phyloP scores from a whole-genome alignment of 2,329 filamentous ascomycete species.

The Aspergillus pseudoterreus region DNA sequence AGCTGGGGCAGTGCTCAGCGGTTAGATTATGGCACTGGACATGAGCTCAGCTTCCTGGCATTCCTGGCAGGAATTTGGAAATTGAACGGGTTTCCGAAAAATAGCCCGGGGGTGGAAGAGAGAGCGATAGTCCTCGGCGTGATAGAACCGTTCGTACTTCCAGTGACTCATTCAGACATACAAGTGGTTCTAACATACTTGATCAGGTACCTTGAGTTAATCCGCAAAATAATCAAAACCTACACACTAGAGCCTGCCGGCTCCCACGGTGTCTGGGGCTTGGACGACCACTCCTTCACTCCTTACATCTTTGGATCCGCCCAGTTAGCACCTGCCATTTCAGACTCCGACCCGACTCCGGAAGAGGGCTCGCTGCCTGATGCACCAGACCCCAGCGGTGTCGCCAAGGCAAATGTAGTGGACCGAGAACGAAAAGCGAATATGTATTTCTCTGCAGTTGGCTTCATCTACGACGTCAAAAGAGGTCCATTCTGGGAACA shows the following conservation, averaged over 20 bases:
- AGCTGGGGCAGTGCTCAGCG: slow-evolving; percentile 84
- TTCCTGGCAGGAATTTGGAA: slow-evolving; percentile 92
- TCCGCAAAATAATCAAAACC: slow-evolving; percentile 78
- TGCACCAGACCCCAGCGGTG: slow-evolving; percentile 67
- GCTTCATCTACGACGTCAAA: slow-evolving; percentile 97
- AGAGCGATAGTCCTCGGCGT: slow-evolving; percentile 76
- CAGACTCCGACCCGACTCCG: slow-evolving; percentile 60
- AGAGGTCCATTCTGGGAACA: slow-evolving; percentile 96
- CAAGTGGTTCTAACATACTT: too few relatives aligned
- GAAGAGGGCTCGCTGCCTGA: slow-evolving; percentile 72
- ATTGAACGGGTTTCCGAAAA: slow-evolving; percentile 70
- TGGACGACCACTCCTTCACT: slow-evolving; percentile 95
- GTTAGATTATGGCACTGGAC: slow-evolving; percentile 92
- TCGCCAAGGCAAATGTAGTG: slow-evolving; percentile 63
- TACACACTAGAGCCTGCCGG: slow-evolving; percentile 95
- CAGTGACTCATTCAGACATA: too few relatives aligned
- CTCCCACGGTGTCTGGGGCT: slow-evolving; percentile 94
- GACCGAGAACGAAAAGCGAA: slow-evolving; percentile 63
- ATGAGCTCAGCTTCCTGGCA: slow-evolving; percentile 90
- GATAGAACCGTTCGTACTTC: slow-evolving; percentile 68
- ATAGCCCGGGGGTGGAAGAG: slow-evolving; percentile 56
- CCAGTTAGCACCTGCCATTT: slow-evolving; percentile 75
- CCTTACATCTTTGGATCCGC: slow-evolving; percentile 95
- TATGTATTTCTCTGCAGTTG: slow-evolving; percentile 92
- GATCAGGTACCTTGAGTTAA: slow-evolving; percentile 69